Base-by-base conservation (phyloP, 306 rosid genomes). In the Quercus rubra region DNA sequence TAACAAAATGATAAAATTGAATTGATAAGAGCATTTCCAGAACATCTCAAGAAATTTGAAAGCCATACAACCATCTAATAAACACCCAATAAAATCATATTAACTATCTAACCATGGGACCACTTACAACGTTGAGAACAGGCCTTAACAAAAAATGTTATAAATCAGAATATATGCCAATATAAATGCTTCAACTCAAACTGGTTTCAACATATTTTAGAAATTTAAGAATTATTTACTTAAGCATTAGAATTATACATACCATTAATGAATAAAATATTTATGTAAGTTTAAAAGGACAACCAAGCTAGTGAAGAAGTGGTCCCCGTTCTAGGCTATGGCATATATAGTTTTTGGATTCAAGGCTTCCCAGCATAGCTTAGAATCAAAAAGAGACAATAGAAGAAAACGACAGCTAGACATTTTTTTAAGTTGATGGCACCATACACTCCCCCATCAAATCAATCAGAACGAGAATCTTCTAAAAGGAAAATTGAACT, bases 271-370 rank as follows among this genome's bases (percentile, higher is more conserved):
- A 74, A 67, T 73, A 71, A 35, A 31, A 77, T 81, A 82, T 78
- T 80, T 83, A 62, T 61, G 66, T 64, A 70, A 80, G 62, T 73
- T 81, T 77, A 81, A 74, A 82, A 70, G 75, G 78, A 83, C 64
- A 82, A 68, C 83, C 82, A 84, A 84, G 83, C 78, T 73, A 82
- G 84, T 76, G 76, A 88, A 73, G 78, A 62, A 62, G 89, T 81
- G 97, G 93, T 90, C 95, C 97, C 83, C 82, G 73, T 80, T 83
- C 76, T 77, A 83, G 81, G 54, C 74, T 74, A 43, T 74, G 75
- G 76, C 78, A 83, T 81, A 85, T 77, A 85, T 59, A 80, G 79
- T 78, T 81, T 55, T 64, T 66, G 78, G 87, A 82, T 83, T 80
- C 86, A 76, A 82, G 78, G 81, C 76, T 76, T 83, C 75, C 84